Base-by-base conservation (phyloP, 495 filamentous ascomycete genomes). In the Lepidopterella palustris region DNA sequence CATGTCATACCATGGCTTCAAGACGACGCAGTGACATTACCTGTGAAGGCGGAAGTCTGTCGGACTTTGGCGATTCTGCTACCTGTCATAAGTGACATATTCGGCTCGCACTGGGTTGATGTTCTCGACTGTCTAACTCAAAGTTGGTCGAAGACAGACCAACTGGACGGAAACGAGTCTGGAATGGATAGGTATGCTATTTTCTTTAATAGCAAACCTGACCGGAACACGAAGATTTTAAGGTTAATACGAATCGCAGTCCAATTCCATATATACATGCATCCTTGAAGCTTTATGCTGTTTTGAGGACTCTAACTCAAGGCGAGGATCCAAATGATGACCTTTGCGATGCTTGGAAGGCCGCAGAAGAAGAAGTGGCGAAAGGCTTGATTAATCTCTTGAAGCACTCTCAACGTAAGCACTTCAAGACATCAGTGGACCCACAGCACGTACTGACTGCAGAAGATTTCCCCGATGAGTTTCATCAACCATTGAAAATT, bases 31-130 rank as follows among this genome's bases (percentile, higher is more conserved):
- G 53, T 74, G 8, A 60, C 73, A 20, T 60, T 72, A 3, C 18
- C 68, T 31, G 79, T 90, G 13, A 74, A 78, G 29, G 71, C 83
- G 5, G 85, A 89, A 70, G 71, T 73, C 1, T 82, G 85, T 57
- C 85, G 84, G 60, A 79, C 77, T 0, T 71, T 97, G 32, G 70
- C 77, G 1, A 68, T 74, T n/a, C 73, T 95, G 9, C 72, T 97
- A 13, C 87, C 88, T 48, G 77, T 77, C 28, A 82, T 96, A 29
- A 78, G 79, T 47, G 82, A 87, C 40, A 83, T 93, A 5, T 97
- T 95, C 68, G 93, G 92, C 1, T 78, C 84, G 1, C 88, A 93
- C 67, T 98, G 93, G 93, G 78, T 84, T 58, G 78, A 85, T 24
- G 72, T 81, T 2, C 71, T 92, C 35, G 76, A 81, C 8, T 78